Conservation (phyloP, 2,329 filamentous ascomycete genomes). For the Chaetomium globosum region DNA sequence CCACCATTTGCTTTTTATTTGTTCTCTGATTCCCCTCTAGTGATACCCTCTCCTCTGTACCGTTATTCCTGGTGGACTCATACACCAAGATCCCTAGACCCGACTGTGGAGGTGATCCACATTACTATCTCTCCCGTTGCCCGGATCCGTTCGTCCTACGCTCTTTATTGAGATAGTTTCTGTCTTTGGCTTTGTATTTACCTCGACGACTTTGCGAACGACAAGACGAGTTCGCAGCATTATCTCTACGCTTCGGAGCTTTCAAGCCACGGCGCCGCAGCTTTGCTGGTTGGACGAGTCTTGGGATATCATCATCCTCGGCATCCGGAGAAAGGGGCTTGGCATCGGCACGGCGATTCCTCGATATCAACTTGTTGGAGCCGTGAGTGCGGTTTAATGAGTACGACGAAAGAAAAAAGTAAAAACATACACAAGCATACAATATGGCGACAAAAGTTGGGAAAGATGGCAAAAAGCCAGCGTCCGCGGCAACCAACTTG, state of each 20-base stretch:
- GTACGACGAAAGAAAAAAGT: slow-evolving; percentile 2
- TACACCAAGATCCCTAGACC: slow-evolving; percentile 10
- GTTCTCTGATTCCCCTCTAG: slow-evolving; percentile 22
- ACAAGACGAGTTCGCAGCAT: neutral
- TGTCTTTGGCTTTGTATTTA: slow-evolving; percentile 10
- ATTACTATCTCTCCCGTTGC: slow-evolving; percentile 12
- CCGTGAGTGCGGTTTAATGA: slow-evolving; percentile 4
- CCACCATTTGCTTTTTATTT: slow-evolving; percentile 10
- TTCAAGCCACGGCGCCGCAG: neutral
- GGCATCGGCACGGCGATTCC: slow-evolving; percentile 6
- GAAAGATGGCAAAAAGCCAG: slow-evolving; percentile 68
- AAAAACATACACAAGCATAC: slow-evolving; percentile 11
- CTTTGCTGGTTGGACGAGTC: neutral
- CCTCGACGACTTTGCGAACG: neutral
- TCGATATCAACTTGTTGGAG: neutral
- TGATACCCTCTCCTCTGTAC: slow-evolving; percentile 22
- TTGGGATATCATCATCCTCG: slow-evolving; percentile 15
- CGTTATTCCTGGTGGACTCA: neutral
- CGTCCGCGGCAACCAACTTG: slow-evolving; percentile 85
- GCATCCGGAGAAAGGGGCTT: slow-evolving; percentile 23
- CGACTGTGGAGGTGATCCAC: slow-evolving; percentile 19
- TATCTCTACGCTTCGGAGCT: neutral
- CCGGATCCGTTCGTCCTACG: slow-evolving; percentile 15
- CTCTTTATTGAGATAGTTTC: slow-evolving; percentile 22
- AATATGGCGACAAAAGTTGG: slow-evolving; percentile 49